Evolutionary conservation across 345 rosid genomes (phyloP), one percentile per base, ranked within the genome.

Genomic region (Litchi chinensis): DNA sequence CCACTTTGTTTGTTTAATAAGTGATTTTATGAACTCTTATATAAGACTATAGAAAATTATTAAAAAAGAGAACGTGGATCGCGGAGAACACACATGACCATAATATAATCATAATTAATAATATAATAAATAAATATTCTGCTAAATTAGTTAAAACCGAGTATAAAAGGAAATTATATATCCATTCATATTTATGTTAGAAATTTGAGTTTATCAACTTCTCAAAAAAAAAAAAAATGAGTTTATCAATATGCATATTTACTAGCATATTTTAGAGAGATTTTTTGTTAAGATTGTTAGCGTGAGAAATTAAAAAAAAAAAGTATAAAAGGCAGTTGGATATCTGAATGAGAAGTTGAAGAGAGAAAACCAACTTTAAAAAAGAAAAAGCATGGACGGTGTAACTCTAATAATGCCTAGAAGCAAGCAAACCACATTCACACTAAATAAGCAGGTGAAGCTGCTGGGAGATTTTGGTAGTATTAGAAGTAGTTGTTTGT

Each of bases 331-430:
- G 22, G 59, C 8, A 44, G 73, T 24, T 48, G 74, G 60, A 48
- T 37, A 28, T 2, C 2, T 50, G 43, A 21, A 50, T 57, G 43
- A 48, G 60, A 46, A 70, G 39, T 46, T 48, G 46, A 48, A 26
- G 43, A 22, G 60, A 15, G 74, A n/a, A n/a, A n/a, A n/a, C 0
- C 48, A 56, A 56, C 56, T 24, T 0, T 0, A 7, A 7, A 40
- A 16, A 44, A 18, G 2, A 8, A 21, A 19, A 0, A 12, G 44
- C 32, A 6, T 52, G 57, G 76, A 73, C 57, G 76, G 66, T 73
- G 66, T 21, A 57, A 73, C 37, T 46, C 77, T 62, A 74, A 74
- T 39, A 73, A 74, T 62, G 68, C 76, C 10, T 16, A 52, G n/a
- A 71, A 28, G 74, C 13, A 57, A 57, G 63, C 63, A 57, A 57